These are phyloP conservation scores for Tuber melanosporum DNA, from an alignment of 495 filamentous ascomycete species.

Conservation along the genomic window DNA sequence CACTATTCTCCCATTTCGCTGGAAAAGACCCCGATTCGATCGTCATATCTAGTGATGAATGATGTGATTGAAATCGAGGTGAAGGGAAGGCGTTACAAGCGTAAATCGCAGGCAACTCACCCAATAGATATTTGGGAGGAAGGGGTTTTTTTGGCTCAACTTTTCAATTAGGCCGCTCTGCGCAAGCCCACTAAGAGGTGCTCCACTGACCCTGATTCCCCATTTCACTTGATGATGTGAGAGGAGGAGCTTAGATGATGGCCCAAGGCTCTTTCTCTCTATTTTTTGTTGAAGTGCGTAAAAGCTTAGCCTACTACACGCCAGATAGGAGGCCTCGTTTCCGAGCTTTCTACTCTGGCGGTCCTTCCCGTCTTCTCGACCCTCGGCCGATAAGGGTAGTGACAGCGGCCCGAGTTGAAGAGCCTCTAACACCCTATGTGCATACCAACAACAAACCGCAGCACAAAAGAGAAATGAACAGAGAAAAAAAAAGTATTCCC, in stretches of 20 bases:
- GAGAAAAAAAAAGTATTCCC: background rate
- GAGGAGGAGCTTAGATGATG: background rate
- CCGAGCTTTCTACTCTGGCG: background rate
- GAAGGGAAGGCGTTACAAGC: background rate
- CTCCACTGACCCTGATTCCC: background rate
- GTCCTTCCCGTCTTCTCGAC: background rate
- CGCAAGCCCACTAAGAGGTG: background rate
- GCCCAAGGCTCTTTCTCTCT: background rate
- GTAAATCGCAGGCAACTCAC: background rate
- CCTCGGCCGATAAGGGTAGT: background rate
- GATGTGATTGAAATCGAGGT: background rate
- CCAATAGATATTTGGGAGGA: background rate
- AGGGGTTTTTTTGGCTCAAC: background rate
- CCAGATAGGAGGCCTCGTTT: background rate
- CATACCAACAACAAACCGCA: background rate
- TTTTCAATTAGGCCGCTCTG: background rate
- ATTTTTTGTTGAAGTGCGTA: background rate
- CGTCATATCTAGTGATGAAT: background rate
- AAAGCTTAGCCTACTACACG: background rate
- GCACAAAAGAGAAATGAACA: background rate
- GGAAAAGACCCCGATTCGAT: background rate
- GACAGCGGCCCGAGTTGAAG: background rate
- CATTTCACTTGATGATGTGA: background rate
- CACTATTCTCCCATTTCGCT: background rate
- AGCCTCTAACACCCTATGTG: background rate